Base-by-base conservation (phyloP, 352 stramenopile genomes). In the Phytopythium kandeliae region DNA sequence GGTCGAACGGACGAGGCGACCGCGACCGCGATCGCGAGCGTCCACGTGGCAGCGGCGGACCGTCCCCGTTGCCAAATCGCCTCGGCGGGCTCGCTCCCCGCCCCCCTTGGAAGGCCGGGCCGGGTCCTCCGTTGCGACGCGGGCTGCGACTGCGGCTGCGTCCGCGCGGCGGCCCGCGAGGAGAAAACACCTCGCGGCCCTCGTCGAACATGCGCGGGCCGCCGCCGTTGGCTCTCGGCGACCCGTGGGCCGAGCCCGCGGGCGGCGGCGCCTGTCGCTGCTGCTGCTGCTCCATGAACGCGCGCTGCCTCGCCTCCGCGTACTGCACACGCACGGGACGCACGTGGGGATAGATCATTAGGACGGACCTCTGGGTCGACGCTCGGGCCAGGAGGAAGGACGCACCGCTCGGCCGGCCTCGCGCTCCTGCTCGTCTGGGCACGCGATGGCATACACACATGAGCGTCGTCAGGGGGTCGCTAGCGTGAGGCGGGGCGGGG, bases 351-450 rank as follows among this genome's bases (percentile, higher is more conserved):
- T n/a, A n/a, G n/a, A n/a, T n/a, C n/a, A n/a, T n/a, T n/a, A n/a
- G n/a, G n/a, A 31, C 24, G 17, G 24, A 8, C 12, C 8, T 36
- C 21, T 30, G 34, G 45, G 48, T 48, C 34, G 57, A 38, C 61
- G 50, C 49, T 42, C n/a, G n/a, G n/a, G n/a, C n/a, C 43, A 66
- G 52, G n/a, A 30, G 59, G 17, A 3, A 11, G 37, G 19, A 84
- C 64, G 75, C 54, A 83, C 69, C 69, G 79, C 64, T 78, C 80
- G 69, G 58, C 72, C 72, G 52, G 69, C 72, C 62, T 83, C 72
- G 24, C 78, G 60, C 25, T 83, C 72, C 54, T 69, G 53, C 28
- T 78, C 55, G n/a, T 83, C 72, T 83, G 36, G 9, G 4, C 28
- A 31, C 48, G 44, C 19, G 30, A 49, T 11, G 50, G 19, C 37